phyloP scores from a whole-genome alignment of 805 yeast genomes.

The Starmerella gropengiesseri region DNA sequence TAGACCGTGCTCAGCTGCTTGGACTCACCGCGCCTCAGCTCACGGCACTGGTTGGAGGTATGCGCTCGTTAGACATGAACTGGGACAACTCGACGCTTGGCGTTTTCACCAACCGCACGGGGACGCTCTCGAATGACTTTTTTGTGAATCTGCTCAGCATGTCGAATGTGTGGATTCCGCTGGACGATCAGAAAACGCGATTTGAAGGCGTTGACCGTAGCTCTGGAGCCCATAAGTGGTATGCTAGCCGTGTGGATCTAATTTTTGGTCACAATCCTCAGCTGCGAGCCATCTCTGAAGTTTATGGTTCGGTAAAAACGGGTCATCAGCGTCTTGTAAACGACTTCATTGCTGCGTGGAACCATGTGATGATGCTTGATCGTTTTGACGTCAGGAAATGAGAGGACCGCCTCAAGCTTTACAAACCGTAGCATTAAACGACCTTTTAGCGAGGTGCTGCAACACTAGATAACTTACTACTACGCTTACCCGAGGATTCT shows the following conservation, averaged over 20 bases:
- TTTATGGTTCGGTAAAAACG: conserved; percentile 15
- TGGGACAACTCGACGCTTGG: conserved; percentile 19
- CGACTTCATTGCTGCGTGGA: conserved; percentile 21
- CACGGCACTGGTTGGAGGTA: conserved; percentile 20
- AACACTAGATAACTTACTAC: neutral
- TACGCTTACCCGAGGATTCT: too few species aligned
- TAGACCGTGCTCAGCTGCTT: conserved; percentile 20
- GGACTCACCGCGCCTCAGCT: conserved; percentile 19
- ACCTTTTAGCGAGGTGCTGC: too few species aligned
- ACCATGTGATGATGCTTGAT: conserved; percentile 21
- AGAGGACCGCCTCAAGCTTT: neutral
- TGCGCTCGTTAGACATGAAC: conserved; percentile 18
- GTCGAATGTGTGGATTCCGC: conserved; percentile 18
- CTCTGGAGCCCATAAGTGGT: conserved; percentile 18
- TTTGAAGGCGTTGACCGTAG: conserved; percentile 20
- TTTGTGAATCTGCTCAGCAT: conserved; percentile 17
- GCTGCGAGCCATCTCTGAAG: conserved; percentile 20
- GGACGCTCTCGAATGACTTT: conserved; percentile 19
- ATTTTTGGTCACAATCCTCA: conserved; percentile 17
- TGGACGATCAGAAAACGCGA: conserved; percentile 15
- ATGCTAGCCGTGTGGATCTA: conserved; percentile 18
- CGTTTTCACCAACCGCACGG: conserved; percentile 15
- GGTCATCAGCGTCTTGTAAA: conserved; percentile 15
- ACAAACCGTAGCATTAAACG: too few species aligned
- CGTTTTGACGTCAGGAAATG: conserved; percentile 12